Base-by-base conservation (phyloP, 495 filamentous ascomycete species). In the Hamigera avellanea region DNA sequence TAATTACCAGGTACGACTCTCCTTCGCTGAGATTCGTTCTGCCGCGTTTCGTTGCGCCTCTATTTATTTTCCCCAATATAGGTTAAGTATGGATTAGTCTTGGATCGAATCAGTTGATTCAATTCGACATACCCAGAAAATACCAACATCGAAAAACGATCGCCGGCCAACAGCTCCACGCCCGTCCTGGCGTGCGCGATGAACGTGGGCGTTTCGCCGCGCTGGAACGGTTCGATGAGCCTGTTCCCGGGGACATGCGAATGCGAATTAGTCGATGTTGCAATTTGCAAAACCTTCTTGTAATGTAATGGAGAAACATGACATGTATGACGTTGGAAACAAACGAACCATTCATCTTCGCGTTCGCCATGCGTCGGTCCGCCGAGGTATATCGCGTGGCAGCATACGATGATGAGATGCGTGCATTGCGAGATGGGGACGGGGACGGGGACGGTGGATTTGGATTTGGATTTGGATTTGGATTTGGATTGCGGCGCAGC, bases 381-480 rank as follows among this genome's bases (percentile, higher is more conserved):
- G 29, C 78, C 76, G 13, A 69, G 54, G 66, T 82, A 91, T 21
- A 91, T 84, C 0, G 75, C 82, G 52, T 93, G 85, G 45, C 85
- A 84, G 56, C 83, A 86, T 32, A 89, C 80, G 30, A 89, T 56
- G 3, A 91, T 72, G 0, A 89, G 66, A 45, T 81, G 57, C 9
- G 26, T 49, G 36, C 33, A 43, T 3, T 21, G 32, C 29, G 21
- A 23, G n/a, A n/a, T n/a, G n/a, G n/a, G n/a, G n/a, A n/a, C n/a
- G n/a, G n/a, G n/a, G n/a, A n/a, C n/a, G n/a, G n/a, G n/a, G n/a
- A n/a, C n/a, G n/a, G n/a, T n/a, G n/a, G n/a, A n/a, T n/a, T n/a
- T n/a, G n/a, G n/a, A n/a, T n/a, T n/a, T n/a, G n/a, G n/a, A n/a
- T n/a, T n/a, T n/a, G n/a, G n/a, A n/a, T n/a, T n/a, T n/a, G n/a